Base-by-base conservation (phyloP, 2,329 filamentous ascomycete genomes). In the Hymenotorrendiella dingleyae region DNA sequence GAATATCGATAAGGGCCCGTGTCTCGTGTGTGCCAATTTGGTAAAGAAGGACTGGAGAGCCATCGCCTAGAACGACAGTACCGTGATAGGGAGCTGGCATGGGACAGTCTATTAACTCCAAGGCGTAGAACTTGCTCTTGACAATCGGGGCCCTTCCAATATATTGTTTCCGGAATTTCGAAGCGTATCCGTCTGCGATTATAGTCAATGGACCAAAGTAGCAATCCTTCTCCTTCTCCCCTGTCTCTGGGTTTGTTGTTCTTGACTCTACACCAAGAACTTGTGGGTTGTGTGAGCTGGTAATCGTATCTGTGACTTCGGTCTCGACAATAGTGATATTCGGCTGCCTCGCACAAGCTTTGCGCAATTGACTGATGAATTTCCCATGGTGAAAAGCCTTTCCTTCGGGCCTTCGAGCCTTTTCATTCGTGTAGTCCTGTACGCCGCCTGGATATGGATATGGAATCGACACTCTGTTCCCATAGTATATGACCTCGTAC, bases 21-120 rank as follows among this genome's bases (percentile, higher is more conserved):
- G 93, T 98, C 68, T 97, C 93, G 67, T 85, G 90, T 4, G 87
- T 85, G 60, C 93, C 91, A 62, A 98, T 98, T 68, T 97, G 93
- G 71, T 98, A 98, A 45, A 98, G 77, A 19, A 98, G 80, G 24
- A 95, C 80, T 0, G 93, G 91, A 0, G 80, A 71, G 34, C 78
- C 76, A 50, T 86, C 77, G 56, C 83, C 83, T 49, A 98, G 84
- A 42, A 96, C 73, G 52, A 98, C 91, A 64, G 94, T 89, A 16
- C 91, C 93, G 62, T 87, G 86, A 49, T 80, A 71, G 2, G 81
- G 78, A 40, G 76, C 72, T 2, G 89, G 87, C 8, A 97, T 76
- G 19, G 82, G 74, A 43, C 86, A 87, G 63, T 97, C 90, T 59
- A 93, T 86, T 50, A 98, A 76, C 64, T 98, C 91, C 24, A 98